Conservation (phyloP, 1,139 yeast genomes). For the Wickerhamomyces sp. region DNA sequence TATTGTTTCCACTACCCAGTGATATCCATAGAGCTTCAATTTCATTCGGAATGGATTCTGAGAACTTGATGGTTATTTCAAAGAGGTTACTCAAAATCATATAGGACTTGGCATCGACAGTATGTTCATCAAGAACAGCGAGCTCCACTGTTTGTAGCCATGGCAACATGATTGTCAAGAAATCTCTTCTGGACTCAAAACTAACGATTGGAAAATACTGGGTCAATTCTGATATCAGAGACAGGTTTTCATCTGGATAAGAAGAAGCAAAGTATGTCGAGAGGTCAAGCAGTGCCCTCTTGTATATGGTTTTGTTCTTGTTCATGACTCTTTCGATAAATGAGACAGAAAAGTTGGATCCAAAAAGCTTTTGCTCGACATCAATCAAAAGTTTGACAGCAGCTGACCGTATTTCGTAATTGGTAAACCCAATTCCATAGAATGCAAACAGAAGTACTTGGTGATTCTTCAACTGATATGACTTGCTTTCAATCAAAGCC, state of each 20-base stretch:
- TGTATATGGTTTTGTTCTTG: slow-evolving; percentile 67
- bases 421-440: slow-evolving; percentile 66
- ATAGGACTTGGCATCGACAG: slow-evolving; percentile 46
- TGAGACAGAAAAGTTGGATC: slow-evolving; percentile 39
- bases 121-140: slow-evolving; percentile 32
- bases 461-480: slow-evolving; percentile 42
- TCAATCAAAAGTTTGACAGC: slow-evolving; percentile 57
- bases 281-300: slow-evolving; percentile 67
- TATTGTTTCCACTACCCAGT: slow-evolving; percentile 64
- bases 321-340: slow-evolving; percentile 62
- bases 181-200: slow-evolving; percentile 61
- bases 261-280: slow-evolving; percentile 57
- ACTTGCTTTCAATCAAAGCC: slow-evolving; percentile 42
- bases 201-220: slow-evolving; percentile 63
- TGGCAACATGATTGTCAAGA: slow-evolving; percentile 75
- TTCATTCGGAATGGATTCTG: slow-evolving; percentile 72
- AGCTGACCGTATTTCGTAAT: slow-evolving; percentile 50
- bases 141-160: slow-evolving; percentile 84
- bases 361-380: slow-evolving; percentile 50
- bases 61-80: slow-evolving; percentile 77
- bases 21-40: slow-evolving; percentile 96
- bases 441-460: slow-evolving; percentile 61
- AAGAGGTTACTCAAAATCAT: slow-evolving; percentile 82
- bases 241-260: slow-evolving; percentile 53
- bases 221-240: slow-evolving; percentile 68